Base-by-base conservation (phyloP, 176 grass and related monocot species). In the Alopecurus myosuroides region DNA sequence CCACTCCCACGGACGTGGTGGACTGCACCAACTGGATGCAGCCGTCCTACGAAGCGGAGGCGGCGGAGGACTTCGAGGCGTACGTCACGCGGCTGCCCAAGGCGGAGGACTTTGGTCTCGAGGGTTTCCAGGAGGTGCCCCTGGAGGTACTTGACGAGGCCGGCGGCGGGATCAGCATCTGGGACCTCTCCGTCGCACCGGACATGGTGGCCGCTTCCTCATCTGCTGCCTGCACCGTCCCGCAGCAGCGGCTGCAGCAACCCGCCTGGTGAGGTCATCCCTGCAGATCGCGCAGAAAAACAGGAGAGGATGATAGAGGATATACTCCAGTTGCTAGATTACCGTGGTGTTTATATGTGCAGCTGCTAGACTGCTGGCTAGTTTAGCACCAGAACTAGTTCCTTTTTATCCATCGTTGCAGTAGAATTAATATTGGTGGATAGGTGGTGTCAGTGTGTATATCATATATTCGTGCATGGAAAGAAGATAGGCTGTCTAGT, bases 81-180 rank as follows among this genome's bases (percentile, higher is more conserved):
- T 97, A 82, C 80, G 85, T 94, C 3, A 92, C 85, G 39, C 88
- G 88, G 13, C 77, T 97, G 65, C 94, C 94, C 33, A 97, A 90
- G 82, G 92, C 94, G 11, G 94, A 97, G 87, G 94, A 94, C 88
- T 97, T 97, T 29, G 92, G 94, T 13, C 87, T 97, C 6, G 80
- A 94, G 52, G 89, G 82, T 7, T 94, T 97, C 82, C 94, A 92
- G 63, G 86, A 95, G 58, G 94, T 95, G 77, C 81, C 94, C 2
- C 90, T 89, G 6, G 88, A 89, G 77, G 83, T 86, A n/a, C 87
- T 97, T 22, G 88, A 90, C 50, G 94, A 97, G 3, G 61, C 37
- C 56, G 77, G 35, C 29, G 71, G 48, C 23, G 82, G 18, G 67
- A 29, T 74, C 60, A 77, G 68, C 53, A 88, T 82, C 49, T 90